Evolutionary conservation across 2,329 filamentous ascomycete genomes (phyloP).

Genomic region (Orbilia javanica): DNA sequence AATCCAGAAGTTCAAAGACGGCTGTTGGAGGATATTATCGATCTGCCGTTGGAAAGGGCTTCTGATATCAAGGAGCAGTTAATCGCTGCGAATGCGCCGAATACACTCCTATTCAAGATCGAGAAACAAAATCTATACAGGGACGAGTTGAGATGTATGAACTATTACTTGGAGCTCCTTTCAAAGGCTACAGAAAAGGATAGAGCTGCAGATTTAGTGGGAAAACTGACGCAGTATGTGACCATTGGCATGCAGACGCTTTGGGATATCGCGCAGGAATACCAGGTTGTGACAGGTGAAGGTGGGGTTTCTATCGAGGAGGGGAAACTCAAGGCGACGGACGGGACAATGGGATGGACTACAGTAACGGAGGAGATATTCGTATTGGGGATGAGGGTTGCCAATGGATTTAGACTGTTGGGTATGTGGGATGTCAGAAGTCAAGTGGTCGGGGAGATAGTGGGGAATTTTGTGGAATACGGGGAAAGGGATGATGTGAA

Average conservation of each 20-base stretch:
- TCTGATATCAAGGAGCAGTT: slow-evolving; percentile 67
- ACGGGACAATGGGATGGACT: slow-evolving; percentile 56
- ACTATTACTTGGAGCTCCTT: slow-evolving; percentile 60
- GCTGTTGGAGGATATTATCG: slow-evolving; percentile 59
- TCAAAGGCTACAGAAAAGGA: neutral
- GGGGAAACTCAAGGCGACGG: slow-evolving; percentile 38
- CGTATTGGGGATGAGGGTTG: slow-evolving; percentile 44
- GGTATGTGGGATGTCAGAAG: slow-evolving; percentile 4
- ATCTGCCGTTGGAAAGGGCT: slow-evolving; percentile 61
- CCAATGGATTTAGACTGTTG: slow-evolving; percentile 36
- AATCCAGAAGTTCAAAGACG: neutral
- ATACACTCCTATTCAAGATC: slow-evolving; percentile 76
- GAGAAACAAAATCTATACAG: slow-evolving; percentile 97
- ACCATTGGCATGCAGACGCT: slow-evolving; percentile 33
- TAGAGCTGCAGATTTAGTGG: neutral
- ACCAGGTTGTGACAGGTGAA: slow-evolving; percentile 17
- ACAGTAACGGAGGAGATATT: slow-evolving; percentile 54
- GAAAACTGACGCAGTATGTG: slow-evolving; percentile 17
- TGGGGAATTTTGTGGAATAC: slow-evolving; percentile 37
- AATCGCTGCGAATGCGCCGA: slow-evolving; percentile 72
- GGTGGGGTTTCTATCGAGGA: slow-evolving; percentile 49
- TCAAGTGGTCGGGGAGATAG: neutral
- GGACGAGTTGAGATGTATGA: slow-evolving; percentile 81
- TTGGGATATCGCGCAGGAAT: slow-evolving; percentile 50
- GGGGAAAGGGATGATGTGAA: slow-evolving; percentile 48